A percentile compares a stretch with the other conserved stretches of the same genome.
These are phyloP conservation scores for Ceratobasidium sp. DNA, from an alignment of 1,284 basidiomycete genomes.

Conservation along the genomic window DNA sequence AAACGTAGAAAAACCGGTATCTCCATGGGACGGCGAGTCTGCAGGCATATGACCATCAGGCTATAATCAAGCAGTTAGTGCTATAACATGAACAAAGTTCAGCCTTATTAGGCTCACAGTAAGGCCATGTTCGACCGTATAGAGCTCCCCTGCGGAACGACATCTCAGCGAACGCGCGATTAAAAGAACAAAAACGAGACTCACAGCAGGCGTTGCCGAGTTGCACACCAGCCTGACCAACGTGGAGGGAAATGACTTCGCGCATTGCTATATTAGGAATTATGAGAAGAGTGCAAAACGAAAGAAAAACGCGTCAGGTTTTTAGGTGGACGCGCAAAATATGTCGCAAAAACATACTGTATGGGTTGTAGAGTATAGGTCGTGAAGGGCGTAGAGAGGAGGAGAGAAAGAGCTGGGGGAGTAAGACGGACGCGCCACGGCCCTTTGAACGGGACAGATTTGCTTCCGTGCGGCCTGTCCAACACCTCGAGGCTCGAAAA, in stretches of 20 bases:
- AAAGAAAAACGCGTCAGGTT: slow-evolving; percentile 18
- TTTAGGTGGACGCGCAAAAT: not conserved
- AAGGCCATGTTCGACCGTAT: slow-evolving; percentile 98
- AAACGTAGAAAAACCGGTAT: slow-evolving; percentile 96
- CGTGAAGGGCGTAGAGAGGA: slow-evolving; percentile 27
- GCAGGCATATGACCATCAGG: slow-evolving; percentile 91
- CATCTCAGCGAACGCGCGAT: slow-evolving; percentile 3
- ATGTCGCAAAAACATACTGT: not conserved
- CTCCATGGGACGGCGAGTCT: slow-evolving; percentile 75
- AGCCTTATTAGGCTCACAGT: slow-evolving; percentile 68
- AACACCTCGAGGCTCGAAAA: slow-evolving; percentile 14
- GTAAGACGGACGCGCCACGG: not conserved
- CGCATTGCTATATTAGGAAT: slow-evolving; percentile 42
- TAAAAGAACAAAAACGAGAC: slow-evolving; percentile 3
- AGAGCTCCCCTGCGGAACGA: slow-evolving; percentile 84
- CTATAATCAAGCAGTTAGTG: slow-evolving; percentile 56
- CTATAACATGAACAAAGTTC: not conserved
- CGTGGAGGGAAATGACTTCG: slow-evolving; percentile 90
- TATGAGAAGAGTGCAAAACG: slow-evolving; percentile 5
- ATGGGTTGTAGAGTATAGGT: slow-evolving; percentile 3
- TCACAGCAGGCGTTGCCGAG: slow-evolving; percentile 88
- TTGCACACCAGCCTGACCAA: slow-evolving; percentile 96
- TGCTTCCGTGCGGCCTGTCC: slow-evolving; percentile 24
- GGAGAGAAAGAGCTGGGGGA: slow-evolving; percentile 10
- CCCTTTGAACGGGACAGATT: slow-evolving; percentile 24